phyloP scores from a whole-genome alignment of 495 filamentous ascomycete species.

The Trichocladium uniseriatum region DNA sequence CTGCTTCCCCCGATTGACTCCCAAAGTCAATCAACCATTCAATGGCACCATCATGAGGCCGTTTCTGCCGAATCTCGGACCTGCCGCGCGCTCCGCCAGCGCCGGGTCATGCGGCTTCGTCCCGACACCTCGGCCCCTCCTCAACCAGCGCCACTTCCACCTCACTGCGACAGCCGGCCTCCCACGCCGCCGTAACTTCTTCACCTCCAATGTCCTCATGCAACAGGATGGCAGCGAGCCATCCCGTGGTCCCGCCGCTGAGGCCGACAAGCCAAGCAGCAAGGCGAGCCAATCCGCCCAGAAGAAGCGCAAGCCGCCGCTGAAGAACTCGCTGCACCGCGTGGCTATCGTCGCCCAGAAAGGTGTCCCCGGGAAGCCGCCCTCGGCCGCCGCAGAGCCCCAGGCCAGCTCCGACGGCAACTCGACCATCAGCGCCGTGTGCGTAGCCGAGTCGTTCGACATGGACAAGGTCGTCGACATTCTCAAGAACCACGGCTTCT shows the following conservation, averaged over 20 bases:
- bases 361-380: conserved; percentile 18
- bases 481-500: conserved; percentile 59
- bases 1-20: background rate
- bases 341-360: conserved; percentile 36
- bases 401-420: conserved; percentile 16
- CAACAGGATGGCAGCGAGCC: conserved; percentile 20
- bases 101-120: conserved; percentile 6
- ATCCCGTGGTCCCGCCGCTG: background rate
- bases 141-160: conserved; percentile 21
- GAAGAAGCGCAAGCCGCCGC: conserved; percentile 36
- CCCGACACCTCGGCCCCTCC: background rate
- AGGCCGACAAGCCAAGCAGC: background rate
- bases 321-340: conserved; percentile 38
- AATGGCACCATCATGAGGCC: conserved; percentile 25
- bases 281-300: conserved; percentile 9
- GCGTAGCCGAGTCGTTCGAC: conserved; percentile 78
- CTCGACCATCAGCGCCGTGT: conserved; percentile 68
- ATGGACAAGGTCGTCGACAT: conserved; percentile 63
- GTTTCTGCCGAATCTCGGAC: conserved; percentile 14
- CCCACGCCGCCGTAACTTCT: conserved; percentile 33
- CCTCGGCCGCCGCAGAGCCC: conserved; percentile 6
- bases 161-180: conserved; percentile 13
- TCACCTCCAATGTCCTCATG: conserved; percentile 33
- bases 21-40: conserved; percentile 2
- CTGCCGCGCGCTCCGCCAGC: conserved; percentile 8